Evolutionary conservation across 2,329 filamentous ascomycete species (phyloP), one percentile per base, ranked within the genome.

Genomic region (Talaromyces sp.): DNA sequence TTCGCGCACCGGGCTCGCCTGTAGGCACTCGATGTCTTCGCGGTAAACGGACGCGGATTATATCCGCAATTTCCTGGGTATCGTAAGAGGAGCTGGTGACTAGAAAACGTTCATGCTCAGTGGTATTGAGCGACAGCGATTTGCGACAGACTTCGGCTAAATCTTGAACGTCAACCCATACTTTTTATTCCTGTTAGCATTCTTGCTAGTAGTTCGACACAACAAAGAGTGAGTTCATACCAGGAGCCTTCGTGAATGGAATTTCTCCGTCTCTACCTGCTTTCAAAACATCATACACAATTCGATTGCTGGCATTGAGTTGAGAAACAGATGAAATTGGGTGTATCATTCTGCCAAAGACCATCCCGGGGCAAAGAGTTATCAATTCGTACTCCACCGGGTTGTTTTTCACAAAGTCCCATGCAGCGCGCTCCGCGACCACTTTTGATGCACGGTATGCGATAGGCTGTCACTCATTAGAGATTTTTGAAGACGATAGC

Each of bases 61-160:
- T 56, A 55, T 69, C 66, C 6, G 65, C 66, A n/a, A 68, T 63
- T 35, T 68, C 63, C 45, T 69, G 67, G 1, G 56, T 64, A 39
- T 66, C 64, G 43, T 68, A 69, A 3, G 62, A 60, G 3, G 58
- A 63, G 37, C 65, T 54, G 3, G 65, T 66, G 2, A 68, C 55
- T 16, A 69, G 33, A 33, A 66, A 66, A 19, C 65, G 53, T 43
- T 63, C 52, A 30, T 65, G 61, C 4, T 52, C 49, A 1, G 56
- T 49, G 1, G 51, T 48, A 1, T 57, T 24, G 13, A 55, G 56
- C 1, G 45, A 53, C 9, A 68, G 36, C 1, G 60, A 56, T 17
- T 54, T 58, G n/a, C 53, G 47, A 39, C 51, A 58, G 2, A 51
- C 54, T 6, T 51, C 52, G 1, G 60, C 62, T 14, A 67, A 44